These are phyloP conservation scores for Halophytophthora polymorphica DNA, from an alignment of 352 stramenopile genomes.

Conservation along the genomic window DNA sequence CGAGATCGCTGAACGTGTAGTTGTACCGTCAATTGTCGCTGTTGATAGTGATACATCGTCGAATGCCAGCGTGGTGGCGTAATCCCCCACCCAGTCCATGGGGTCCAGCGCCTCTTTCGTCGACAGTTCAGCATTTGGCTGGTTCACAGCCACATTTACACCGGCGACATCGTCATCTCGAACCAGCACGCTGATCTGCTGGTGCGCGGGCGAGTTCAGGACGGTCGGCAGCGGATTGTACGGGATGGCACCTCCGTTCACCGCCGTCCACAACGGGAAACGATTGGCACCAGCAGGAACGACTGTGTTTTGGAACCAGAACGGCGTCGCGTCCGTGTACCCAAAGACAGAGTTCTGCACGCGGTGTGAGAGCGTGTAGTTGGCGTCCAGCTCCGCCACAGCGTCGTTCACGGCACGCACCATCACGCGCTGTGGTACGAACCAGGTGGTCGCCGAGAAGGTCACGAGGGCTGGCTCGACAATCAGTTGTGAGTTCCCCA, in stretches of 20 bases:
- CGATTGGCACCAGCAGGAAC: constrained; percentile 5
- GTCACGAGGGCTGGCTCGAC: constrained; percentile 58
- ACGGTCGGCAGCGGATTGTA: constrained; percentile 64
- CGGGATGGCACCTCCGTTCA: constrained; percentile 24
- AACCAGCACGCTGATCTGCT: constrained; percentile 45
- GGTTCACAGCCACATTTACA: constrained; percentile 36
- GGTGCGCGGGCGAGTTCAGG: constrained; percentile 43
- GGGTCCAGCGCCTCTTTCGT: constrained; percentile 43
- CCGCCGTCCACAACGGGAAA: constrained; percentile 27
- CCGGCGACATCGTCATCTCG: constrained; percentile 45
- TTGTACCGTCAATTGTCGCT: constrained; percentile 7
- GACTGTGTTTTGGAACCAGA: constrained; percentile 50
- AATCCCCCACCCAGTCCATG: constrained; percentile 54
- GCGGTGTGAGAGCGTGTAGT: constrained; percentile 45
- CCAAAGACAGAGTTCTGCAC: constrained; percentile 48
- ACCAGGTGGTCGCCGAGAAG: constrained; percentile 64
- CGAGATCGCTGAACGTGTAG: constrained; percentile 13
- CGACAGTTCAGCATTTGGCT: constrained; percentile 30
- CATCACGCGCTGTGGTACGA: constrained; percentile 47
- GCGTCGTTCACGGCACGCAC: constrained; percentile 47
- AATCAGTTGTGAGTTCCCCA: constrained; percentile 40
- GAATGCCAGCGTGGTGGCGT: constrained; percentile 44
- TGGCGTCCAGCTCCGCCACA: constrained; percentile 33
- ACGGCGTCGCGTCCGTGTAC: constrained; percentile 47
- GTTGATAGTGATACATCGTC: constrained; percentile 47